Evolutionary conservation across 306 rosid species (phyloP).

Genomic region (Rubus idaeus): DNA sequence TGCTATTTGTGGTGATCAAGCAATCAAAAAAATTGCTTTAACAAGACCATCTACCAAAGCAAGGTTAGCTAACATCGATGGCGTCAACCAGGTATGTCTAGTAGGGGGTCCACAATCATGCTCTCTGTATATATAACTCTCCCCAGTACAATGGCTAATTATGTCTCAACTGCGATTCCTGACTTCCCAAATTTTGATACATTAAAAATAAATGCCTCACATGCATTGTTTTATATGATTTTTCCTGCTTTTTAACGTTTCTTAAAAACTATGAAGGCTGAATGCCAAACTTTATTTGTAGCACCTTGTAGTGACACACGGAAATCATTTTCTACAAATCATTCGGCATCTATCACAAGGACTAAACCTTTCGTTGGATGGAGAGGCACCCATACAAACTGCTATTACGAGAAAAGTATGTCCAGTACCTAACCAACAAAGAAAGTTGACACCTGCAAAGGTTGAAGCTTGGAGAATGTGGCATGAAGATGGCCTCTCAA

Average conservation of each 20-base stretch:
- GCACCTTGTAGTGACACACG: constrained; percentile 70
- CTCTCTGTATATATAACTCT: neutral
- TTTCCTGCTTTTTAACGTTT: neutral
- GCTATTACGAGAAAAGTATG: constrained; percentile 41
- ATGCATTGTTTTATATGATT: neutral
- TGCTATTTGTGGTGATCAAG: constrained; percentile 90
- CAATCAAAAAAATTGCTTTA: constrained; percentile 69
- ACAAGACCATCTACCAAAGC: constrained; percentile 86
- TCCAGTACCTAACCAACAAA: constrained; percentile 36
- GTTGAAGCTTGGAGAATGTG: constrained; percentile 85
- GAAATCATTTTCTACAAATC: constrained; percentile 64
- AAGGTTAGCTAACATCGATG: constrained; percentile 83
- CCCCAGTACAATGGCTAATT: neutral
- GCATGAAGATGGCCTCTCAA: constrained; percentile 69
- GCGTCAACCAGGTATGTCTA: constrained; percentile 81
- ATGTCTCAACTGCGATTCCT: neutral
- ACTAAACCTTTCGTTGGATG: constrained; percentile 63
- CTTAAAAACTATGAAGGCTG: constrained; percentile 23
- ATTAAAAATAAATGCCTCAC: neutral
- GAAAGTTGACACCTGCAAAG: constrained; percentile 60
- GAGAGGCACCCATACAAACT: constrained; percentile 48
- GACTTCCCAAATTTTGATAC: neutral
- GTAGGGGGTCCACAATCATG: constrained; percentile 5
- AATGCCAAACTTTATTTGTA: constrained; percentile 37
- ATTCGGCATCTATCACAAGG: constrained; percentile 48